Evolutionary conservation across 2,329 filamentous ascomycete genomes (phyloP).

Genomic region (Aspergillus clavatus): DNA sequence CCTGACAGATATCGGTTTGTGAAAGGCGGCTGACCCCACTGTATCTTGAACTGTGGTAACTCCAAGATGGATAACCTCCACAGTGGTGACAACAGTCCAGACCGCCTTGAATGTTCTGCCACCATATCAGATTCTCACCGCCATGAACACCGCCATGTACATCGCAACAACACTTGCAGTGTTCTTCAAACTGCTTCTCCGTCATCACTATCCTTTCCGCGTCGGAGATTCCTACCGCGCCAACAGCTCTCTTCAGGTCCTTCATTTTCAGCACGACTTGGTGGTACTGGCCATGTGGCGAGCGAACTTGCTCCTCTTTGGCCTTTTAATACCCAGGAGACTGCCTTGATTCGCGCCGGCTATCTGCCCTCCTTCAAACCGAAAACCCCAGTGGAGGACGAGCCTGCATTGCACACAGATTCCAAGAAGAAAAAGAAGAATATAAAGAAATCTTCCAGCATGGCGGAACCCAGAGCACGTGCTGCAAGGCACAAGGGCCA

Average conservation of each 20-base stretch:
- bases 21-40: not conserved
- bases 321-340: slow-evolving; percentile 20
- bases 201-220: not conserved
- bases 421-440: slow-evolving; percentile 8
- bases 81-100: slow-evolving; percentile 22
- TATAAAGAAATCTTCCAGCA: slow-evolving; percentile 21
- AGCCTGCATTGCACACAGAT: not conserved
- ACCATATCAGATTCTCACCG: slow-evolving; percentile 9
- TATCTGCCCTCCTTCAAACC: slow-evolving; percentile 21
- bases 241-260: slow-evolving; percentile 1
- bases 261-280: not conserved
- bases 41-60: not conserved
- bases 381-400: slow-evolving; percentile 2
- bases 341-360: slow-evolving; percentile 19
- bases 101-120: slow-evolving; percentile 19
- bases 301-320: slow-evolving; percentile 16
- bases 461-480: slow-evolving; percentile 71
- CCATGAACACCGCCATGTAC: slow-evolving; percentile 14
- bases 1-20: not conserved
- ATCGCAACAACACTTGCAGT: slow-evolving; percentile 4
- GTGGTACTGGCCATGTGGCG: slow-evolving; percentile 16
- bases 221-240: not conserved
- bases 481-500: slow-evolving; percentile 76
- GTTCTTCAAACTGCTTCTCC: not conserved
- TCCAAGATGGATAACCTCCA: not conserved